These are phyloP conservation scores for Diplotaxis tenuifolia DNA, from an alignment of 345 rosid genomes.

Conservation along the genomic window DNA sequence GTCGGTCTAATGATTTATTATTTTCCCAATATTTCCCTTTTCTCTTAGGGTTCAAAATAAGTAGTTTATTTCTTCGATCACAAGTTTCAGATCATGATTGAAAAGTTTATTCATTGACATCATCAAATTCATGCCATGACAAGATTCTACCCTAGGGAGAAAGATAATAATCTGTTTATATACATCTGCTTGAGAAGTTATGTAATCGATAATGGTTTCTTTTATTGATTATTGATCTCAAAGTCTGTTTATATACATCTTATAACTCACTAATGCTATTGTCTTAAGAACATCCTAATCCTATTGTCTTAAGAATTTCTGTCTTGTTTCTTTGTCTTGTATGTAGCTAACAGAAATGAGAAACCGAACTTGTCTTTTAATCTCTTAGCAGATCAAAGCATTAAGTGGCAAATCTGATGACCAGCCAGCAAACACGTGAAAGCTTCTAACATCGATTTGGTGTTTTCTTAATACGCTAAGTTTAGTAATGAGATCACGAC, in stretches of 20 bases:
- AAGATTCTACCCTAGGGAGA: constrained; percentile 2
- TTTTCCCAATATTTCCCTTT: neutral
- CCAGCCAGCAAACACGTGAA: neutral
- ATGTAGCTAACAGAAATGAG: constrained; percentile 6
- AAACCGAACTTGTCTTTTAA: neutral
- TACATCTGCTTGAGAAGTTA: too few species aligned
- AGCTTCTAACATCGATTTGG: neutral
- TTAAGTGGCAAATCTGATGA: neutral
- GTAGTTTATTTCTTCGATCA: neutral
- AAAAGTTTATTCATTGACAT: neutral
- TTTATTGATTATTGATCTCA: too few species aligned
- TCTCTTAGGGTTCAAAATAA: neutral
- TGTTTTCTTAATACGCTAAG: neutral
- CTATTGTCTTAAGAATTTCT: too few species aligned
- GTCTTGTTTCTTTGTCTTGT: too few species aligned
- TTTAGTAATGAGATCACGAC: neutral
- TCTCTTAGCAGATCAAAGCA: neutral
- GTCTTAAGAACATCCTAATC: too few species aligned
- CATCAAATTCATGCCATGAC: constrained; percentile 14
- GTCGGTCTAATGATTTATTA: constrained; percentile 4
- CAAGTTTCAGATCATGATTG: constrained; percentile 8
- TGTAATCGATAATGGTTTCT: too few species aligned
- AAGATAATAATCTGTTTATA: neutral
- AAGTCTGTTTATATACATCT: neutral
- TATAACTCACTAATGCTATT: too few species aligned